These are phyloP conservation scores for Larix kaempferi DNA, from an alignment of 75 land plant species.

Conservation along the genomic window DNA sequence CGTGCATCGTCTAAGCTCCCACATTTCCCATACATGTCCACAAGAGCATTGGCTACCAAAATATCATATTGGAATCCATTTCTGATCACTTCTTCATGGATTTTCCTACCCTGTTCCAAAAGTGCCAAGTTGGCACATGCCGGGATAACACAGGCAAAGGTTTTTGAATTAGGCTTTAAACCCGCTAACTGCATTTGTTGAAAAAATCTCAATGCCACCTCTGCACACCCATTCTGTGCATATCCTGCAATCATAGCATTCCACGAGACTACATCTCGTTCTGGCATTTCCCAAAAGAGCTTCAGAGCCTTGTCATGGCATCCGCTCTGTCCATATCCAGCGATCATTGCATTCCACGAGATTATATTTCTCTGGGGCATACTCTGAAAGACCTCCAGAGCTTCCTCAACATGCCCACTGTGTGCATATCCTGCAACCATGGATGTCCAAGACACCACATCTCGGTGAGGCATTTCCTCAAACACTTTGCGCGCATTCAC, in stretches of 20 bases:
- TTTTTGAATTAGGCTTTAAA: constrained; percentile 12
- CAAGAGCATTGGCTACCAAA: constrained; percentile 29
- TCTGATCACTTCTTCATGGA: constrained; percentile 24
- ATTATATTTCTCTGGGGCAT: constrained; percentile 26
- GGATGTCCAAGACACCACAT: constrained; percentile 52
- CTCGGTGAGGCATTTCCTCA: background rate
- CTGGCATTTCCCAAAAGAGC: constrained; percentile 17
- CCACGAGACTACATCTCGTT: constrained; percentile 34
- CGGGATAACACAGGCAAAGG: constrained; percentile 30
- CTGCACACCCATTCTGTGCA: constrained; percentile 25
- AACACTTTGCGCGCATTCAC: constrained; percentile 28
- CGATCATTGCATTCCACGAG: constrained; percentile 41
- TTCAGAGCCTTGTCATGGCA: constrained; percentile 12
- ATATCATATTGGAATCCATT: constrained; percentile 19
- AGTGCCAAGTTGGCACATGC: constrained; percentile 35
- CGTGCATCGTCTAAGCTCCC: constrained; percentile 24
- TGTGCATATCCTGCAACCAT: constrained; percentile 50
- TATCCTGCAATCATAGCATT: constrained; percentile 41
- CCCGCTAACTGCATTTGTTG: constrained; percentile 14
- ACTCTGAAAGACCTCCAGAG: constrained; percentile 27
- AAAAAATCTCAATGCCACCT: constrained; percentile 15
- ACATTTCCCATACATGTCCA: constrained; percentile 46
- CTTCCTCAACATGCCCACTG: constrained; percentile 28
- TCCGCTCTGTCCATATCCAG: constrained; percentile 21
- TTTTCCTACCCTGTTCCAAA: constrained; percentile 20